A percentile compares a stretch with the other conserved stretches of the same genome.
phyloP scores from a whole-genome alignment of 1,284 basidiomycete species.

The Ceratobasidium sp. region DNA sequence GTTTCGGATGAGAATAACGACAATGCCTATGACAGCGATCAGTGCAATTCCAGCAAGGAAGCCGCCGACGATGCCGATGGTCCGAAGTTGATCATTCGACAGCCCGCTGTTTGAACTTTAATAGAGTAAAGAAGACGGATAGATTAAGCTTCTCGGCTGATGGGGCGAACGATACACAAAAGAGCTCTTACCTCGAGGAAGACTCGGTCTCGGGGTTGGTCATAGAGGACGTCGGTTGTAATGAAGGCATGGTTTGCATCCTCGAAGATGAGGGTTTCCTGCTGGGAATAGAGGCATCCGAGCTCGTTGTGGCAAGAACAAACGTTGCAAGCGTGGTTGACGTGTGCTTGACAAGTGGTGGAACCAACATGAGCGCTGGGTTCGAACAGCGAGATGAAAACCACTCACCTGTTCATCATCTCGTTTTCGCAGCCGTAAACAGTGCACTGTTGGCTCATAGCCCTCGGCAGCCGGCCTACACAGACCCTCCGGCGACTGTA shows the following conservation, averaged over 20 bases:
- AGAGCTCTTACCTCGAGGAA: constrained; percentile 15
- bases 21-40: constrained; percentile 22
- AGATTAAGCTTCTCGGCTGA: constrained; percentile 21
- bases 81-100: constrained; percentile 31
- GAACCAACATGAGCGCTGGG: constrained; percentile 1
- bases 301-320: not conserved
- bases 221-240: not conserved
- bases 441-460: not conserved
- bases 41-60: constrained; percentile 37
- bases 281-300: not conserved
- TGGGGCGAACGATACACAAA: not conserved
- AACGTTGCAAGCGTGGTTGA: not conserved
- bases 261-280: constrained; percentile 4
- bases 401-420: constrained; percentile 24
- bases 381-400: constrained; percentile 25
- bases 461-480: constrained; percentile 1
- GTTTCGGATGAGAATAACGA: constrained; percentile 37
- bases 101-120: constrained; percentile 7
- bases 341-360: not conserved
- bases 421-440: constrained; percentile 2
- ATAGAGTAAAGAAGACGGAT: constrained; percentile 14
- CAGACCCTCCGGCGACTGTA: not conserved
- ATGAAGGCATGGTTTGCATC: constrained; percentile 13
- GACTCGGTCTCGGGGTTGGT: constrained; percentile 2
- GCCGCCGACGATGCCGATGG: constrained; percentile 40